Conservation (phyloP, 192 early-diverging fungal species). For the Entomortierella lignicola region DNA sequence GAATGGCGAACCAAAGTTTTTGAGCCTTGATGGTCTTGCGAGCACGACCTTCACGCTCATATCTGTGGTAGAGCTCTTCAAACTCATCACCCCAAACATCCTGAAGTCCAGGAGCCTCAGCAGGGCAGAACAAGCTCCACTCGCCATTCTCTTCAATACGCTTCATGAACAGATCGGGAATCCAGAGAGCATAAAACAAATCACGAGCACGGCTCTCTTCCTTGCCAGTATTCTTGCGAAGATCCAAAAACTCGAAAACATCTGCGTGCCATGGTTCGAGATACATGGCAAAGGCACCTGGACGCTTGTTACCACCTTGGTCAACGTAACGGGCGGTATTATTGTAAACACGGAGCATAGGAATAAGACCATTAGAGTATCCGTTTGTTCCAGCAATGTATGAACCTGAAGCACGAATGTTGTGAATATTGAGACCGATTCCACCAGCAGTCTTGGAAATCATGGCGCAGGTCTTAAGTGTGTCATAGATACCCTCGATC, state of each 20-base stretch:
- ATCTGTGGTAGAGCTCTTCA: conserved; percentile 83
- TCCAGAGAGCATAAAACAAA: conserved; percentile 97
- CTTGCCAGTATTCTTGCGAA: conserved; percentile 98
- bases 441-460: conserved; percentile 99
- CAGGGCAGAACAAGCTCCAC: conserved; percentile 96
- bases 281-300: conserved; percentile 98
- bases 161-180: conserved; percentile 97
- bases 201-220: conserved; percentile 97
- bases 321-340: conserved; percentile 99
- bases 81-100: conserved; percentile 97
- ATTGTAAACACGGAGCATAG: conserved; percentile 98
- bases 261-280: conserved; percentile 99
- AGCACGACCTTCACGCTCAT: conserved; percentile 87
- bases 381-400: conserved; percentile 99
- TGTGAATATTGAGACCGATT: conserved; percentile 97
- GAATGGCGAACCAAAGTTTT: conserved; percentile 96
- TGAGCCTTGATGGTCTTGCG: conserved; percentile 96
- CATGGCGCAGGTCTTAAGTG: conserved; percentile 96
- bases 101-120: conserved; percentile 90
- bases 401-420: conserved; percentile 93
- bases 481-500: conserved; percentile 98
- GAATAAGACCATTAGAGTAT: conserved; percentile 94
- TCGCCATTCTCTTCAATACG: conserved; percentile 94
- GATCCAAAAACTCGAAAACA: conserved; percentile 95
- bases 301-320: conserved; percentile 99